Percentiles rank a stretch among this genome's conserved stretches.
phyloP scores from a whole-genome alignment of 768 basidiomycete species.

The Xerocomus potaroensis region DNA sequence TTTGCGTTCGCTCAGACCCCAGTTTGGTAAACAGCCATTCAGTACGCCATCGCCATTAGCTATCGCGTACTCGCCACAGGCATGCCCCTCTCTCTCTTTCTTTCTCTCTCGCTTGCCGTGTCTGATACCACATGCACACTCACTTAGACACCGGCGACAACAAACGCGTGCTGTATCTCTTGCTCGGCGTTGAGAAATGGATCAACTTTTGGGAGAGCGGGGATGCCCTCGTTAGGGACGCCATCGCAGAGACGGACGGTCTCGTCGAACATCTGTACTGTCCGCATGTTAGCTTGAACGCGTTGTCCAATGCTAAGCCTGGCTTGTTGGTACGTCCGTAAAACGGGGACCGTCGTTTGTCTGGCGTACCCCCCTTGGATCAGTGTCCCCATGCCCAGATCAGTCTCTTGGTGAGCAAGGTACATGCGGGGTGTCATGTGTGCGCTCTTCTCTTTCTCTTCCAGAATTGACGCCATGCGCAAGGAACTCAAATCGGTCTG shows the following conservation, averaged over 20 bases:
- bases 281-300: slow-evolving; percentile 22
- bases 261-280: slow-evolving; percentile 42
- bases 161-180: slow-evolving; percentile 35
- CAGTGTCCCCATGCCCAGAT: slow-evolving; percentile 29
- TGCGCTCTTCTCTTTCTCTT: not conserved
- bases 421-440: too few species aligned
- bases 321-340: slow-evolving; percentile 43
- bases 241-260: slow-evolving; percentile 37
- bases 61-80: too few species aligned
- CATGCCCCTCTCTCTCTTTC: not conserved
- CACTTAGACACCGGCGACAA: slow-evolving; percentile 39
- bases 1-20: too few species aligned
- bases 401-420: slow-evolving; percentile 29
- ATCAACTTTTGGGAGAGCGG: slow-evolving; percentile 44
- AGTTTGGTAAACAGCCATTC: too few species aligned
- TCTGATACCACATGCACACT: too few species aligned
- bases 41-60: too few species aligned
- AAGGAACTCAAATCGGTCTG: slow-evolving; percentile 22
- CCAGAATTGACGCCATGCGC: too few species aligned
- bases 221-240: slow-evolving; percentile 33
- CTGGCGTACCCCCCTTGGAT: slow-evolving; percentile 39
- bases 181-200: slow-evolving; percentile 40
- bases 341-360: slow-evolving; percentile 37
- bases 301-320: slow-evolving; percentile 18
- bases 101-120: too few species aligned